Evolutionary conservation across 1,284 basidiomycete species (phyloP).

Genomic region (Schizophyllum commune): DNA sequence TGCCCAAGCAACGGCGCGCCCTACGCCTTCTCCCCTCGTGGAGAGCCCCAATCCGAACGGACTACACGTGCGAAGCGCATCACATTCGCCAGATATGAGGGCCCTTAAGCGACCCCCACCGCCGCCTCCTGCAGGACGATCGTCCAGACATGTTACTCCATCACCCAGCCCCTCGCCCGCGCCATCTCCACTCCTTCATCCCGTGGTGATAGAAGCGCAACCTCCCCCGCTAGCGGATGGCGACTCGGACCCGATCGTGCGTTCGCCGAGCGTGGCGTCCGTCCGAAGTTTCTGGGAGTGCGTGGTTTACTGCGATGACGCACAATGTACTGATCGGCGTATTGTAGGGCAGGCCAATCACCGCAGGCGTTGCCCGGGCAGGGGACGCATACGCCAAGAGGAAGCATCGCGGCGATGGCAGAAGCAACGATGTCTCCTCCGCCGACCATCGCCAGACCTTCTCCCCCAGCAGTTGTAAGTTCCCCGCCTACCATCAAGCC

Average conservation of each 20-base stretch:
- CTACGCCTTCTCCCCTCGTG: conserved; percentile 13
- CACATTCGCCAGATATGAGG: conserved; percentile 47
- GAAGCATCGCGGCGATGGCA: neutral
- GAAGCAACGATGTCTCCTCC: conserved; percentile 2
- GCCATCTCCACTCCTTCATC: conserved; percentile 35
- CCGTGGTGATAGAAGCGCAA: conserved; percentile 20
- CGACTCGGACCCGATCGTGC: neutral
- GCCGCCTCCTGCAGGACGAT: conserved; percentile 41
- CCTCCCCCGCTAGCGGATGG: neutral
- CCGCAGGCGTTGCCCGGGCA: conserved; percentile 3
- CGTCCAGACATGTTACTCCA: conserved; percentile 25
- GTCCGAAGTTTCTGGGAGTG: conserved; percentile 12
- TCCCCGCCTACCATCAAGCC: conserved; percentile 8
- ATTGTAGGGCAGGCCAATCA: neutral
- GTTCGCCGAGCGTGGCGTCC: conserved; percentile 10
- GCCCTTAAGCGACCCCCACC: conserved; percentile 50
- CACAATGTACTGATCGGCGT: neutral
- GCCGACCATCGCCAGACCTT: neutral
- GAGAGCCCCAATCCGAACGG: conserved; percentile 10
- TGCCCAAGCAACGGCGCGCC: neutral
- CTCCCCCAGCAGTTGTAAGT: neutral
- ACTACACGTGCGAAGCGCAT: conserved; percentile 14
- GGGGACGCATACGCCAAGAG: conserved; percentile 1
- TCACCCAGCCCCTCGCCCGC: conserved; percentile 22
- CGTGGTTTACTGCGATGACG: conserved; percentile 1